Conservation (phyloP, 768 basidiomycete genomes). For the Lentinula edodes region DNA sequence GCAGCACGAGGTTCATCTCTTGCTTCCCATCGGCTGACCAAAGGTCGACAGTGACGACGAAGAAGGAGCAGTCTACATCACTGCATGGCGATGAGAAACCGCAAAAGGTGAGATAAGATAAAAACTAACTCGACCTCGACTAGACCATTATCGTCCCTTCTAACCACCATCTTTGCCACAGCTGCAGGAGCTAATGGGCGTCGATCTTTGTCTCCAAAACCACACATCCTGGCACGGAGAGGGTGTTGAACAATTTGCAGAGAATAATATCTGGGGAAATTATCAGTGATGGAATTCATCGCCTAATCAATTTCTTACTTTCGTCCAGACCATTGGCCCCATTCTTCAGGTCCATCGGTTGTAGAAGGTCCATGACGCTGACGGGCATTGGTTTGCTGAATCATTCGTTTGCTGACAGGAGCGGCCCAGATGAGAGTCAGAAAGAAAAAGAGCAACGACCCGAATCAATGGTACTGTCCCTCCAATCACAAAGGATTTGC, state of each 20-base stretch:
- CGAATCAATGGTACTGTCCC: conserved; percentile 1
- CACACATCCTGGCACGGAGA: conserved; percentile 89
- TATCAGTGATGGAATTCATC: conserved; percentile 5
- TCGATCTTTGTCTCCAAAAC: conserved; percentile 96
- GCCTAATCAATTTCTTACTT: conserved; percentile 38
- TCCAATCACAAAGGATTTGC: background rate
- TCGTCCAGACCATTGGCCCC: conserved; percentile 67
- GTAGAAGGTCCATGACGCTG: conserved; percentile 25
- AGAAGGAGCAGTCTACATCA: conserved; percentile 82
- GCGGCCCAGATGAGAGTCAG: background rate
- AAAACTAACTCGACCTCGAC: conserved; percentile 71
- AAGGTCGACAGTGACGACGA: conserved; percentile 88
- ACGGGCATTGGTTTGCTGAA: conserved; percentile 55
- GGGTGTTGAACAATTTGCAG: conserved; percentile 87
- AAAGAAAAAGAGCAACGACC: conserved; percentile 2
- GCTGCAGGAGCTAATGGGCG: conserved; percentile 89
- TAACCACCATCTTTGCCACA: conserved; percentile 77
- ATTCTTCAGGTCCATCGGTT: conserved; percentile 46
- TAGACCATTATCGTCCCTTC: conserved; percentile 56
- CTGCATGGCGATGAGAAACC: conserved; percentile 32
- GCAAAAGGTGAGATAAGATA: conserved; percentile 4
- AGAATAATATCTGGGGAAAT: conserved; percentile 59
- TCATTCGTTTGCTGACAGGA: conserved; percentile 37
- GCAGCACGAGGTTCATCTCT: conserved; percentile 86
- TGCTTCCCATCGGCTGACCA: conserved; percentile 81